Evolutionary conservation across 306 rosid genomes (phyloP).

Genomic region (Pterocarpus macrocarpus): DNA sequence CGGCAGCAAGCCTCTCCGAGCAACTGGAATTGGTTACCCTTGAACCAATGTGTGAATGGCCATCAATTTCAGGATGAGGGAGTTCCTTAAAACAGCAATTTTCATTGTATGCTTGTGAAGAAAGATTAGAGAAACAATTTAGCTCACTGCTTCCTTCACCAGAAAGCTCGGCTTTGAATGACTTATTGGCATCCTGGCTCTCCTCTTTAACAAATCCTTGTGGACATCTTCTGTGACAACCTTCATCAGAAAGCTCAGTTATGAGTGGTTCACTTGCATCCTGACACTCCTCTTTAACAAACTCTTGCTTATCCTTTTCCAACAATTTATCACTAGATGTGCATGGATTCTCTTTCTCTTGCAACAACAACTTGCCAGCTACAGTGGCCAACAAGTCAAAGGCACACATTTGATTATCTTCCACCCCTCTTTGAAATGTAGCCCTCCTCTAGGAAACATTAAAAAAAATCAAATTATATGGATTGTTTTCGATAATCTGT

Average conservation of each 20-base stretch:
- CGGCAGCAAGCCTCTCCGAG: conserved; percentile 58
- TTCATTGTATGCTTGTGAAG: conserved; percentile 46
- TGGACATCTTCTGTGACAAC: conserved; percentile 45
- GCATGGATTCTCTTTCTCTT: conserved; percentile 63
- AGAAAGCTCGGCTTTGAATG: conserved; percentile 61
- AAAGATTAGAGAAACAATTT: conserved; percentile 51
- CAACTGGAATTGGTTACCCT: conserved; percentile 62
- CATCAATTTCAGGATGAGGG: conserved; percentile 55
- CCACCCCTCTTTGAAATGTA: conserved; percentile 56
- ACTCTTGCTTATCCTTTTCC: conserved; percentile 48
- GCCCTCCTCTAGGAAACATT: conserved; percentile 64
- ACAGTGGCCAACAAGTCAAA: conserved; percentile 92
- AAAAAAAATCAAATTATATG: conserved; percentile 26
- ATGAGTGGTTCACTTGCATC: conserved; percentile 55
- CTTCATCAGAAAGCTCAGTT: conserved; percentile 64
- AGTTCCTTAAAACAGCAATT: conserved; percentile 55
- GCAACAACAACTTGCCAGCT: conserved; percentile 77
- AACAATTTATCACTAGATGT: conserved; percentile 55
- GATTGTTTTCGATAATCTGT: conserved; percentile 15
- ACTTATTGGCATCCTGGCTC: conserved; percentile 47
- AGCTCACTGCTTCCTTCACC: conserved; percentile 58
- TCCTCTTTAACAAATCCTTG: conserved; percentile 46
- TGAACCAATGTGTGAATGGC: conserved; percentile 58
- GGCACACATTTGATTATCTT: conserved; percentile 71
- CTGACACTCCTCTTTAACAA: conserved; percentile 45